Percentiles rank a stretch among this genome's conserved stretches.
phyloP scores from a whole-genome alignment of 2,329 filamentous ascomycete species.

The Colletotrichum eremochloae region DNA sequence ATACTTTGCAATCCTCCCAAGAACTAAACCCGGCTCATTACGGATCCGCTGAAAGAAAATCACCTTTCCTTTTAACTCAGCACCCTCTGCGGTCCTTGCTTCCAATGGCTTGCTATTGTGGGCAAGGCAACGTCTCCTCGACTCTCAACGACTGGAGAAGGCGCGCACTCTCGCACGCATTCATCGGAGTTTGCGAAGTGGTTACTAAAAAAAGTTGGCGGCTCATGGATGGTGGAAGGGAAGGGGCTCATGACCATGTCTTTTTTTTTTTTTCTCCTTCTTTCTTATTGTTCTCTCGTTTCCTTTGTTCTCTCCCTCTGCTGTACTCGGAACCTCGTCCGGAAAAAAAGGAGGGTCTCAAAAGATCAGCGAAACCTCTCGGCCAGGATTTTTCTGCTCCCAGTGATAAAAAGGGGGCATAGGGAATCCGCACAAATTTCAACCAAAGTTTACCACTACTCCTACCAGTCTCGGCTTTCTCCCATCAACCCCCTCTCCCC shows the following conservation, averaged over 20 bases:
- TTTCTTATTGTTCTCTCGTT: slow-evolving; percentile 19
- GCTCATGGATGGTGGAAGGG: slow-evolving; percentile 41
- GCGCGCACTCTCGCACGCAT: slow-evolving; percentile 41
- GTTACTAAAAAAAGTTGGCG: slow-evolving; percentile 38
- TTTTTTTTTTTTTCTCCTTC: slow-evolving; percentile 1
- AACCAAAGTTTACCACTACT: slow-evolving; percentile 38
- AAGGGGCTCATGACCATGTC: slow-evolving; percentile 39
- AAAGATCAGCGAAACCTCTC: slow-evolving; percentile 27
- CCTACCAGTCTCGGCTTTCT: not conserved
- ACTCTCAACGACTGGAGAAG: slow-evolving; percentile 41
- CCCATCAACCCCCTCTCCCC: not conserved
- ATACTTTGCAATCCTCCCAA: slow-evolving; percentile 31
- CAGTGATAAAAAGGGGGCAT: slow-evolving; percentile 35
- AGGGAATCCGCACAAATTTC: slow-evolving; percentile 36
- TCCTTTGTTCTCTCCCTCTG: slow-evolving; percentile 38
- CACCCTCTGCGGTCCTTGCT: slow-evolving; percentile 38
- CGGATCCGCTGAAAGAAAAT: slow-evolving; percentile 32
- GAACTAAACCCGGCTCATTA: slow-evolving; percentile 29
- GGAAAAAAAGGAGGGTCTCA: slow-evolving; percentile 3
- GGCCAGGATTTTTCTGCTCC: slow-evolving; percentile 31
- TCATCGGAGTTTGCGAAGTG: slow-evolving; percentile 43
- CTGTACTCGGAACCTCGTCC: slow-evolving; percentile 33
- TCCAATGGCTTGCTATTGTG: slow-evolving; percentile 7
- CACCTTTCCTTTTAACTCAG: slow-evolving; percentile 17
- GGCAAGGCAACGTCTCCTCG: slow-evolving; percentile 34